Conservation (phyloP, 495 filamentous ascomycete species). For the Chaetomium cochliodes region DNA sequence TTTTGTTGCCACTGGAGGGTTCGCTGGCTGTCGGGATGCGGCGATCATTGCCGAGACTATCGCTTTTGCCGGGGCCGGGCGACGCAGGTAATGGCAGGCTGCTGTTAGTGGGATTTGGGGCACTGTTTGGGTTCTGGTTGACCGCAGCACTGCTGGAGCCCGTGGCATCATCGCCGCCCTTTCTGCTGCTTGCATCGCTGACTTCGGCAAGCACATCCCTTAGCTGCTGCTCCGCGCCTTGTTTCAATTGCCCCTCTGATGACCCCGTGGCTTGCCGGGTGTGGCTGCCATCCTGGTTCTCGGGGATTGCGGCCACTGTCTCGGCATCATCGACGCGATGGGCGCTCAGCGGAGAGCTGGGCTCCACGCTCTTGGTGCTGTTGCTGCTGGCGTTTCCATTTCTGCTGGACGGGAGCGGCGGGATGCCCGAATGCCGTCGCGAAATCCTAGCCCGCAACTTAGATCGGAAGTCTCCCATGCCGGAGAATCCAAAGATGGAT, state of each 20-base stretch:
- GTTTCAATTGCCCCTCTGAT: neutral
- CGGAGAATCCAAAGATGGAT: constrained; percentile 10
- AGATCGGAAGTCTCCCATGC: constrained; percentile 50
- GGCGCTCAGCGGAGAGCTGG: constrained; percentile 10
- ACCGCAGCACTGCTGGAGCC: neutral
- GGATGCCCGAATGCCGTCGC: constrained; percentile 44
- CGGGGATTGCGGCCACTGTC: neutral
- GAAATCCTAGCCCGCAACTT: constrained; percentile 50
- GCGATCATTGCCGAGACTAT: constrained; percentile 25
- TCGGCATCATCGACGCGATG: constrained; percentile 1
- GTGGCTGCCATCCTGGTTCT: constrained; percentile 10
- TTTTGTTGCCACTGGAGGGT: constrained; percentile 25
- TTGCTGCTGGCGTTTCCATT: constrained; percentile 22
- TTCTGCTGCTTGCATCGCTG: neutral
- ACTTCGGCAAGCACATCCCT: neutral
- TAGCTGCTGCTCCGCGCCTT: neutral
- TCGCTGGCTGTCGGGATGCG: constrained; percentile 15
- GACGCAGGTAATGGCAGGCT: neutral
- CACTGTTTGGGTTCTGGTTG: neutral
- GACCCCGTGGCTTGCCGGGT: constrained; percentile 2
- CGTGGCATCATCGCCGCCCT: neutral
- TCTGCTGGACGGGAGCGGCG: constrained; percentile 32
- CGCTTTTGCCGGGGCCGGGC: constrained; percentile 3
- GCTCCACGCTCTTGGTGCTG: constrained; percentile 24
- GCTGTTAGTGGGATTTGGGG: constrained; percentile 27